Conservation (phyloP, 2,329 filamentous ascomycete species). For the Thelonectria discophora region DNA sequence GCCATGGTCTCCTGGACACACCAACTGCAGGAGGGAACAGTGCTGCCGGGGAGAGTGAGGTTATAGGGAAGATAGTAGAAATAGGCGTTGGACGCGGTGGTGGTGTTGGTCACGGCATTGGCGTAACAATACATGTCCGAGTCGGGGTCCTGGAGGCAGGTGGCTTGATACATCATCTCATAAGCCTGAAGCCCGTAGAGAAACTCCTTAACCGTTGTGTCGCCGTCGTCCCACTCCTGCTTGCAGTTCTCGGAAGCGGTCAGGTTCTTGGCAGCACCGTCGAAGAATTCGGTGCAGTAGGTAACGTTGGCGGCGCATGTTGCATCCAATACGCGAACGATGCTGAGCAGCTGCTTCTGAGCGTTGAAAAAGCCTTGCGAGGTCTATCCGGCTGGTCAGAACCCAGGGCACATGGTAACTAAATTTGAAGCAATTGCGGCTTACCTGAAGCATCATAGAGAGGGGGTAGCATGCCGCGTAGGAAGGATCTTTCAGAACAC, state of each 20-base stretch:
- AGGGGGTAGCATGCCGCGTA: conserved; percentile 83
- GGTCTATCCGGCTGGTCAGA: conserved; percentile 61
- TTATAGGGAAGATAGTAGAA: conserved; percentile 90
- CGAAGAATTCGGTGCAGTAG: conserved; percentile 73
- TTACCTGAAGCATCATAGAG: conserved; percentile 82
- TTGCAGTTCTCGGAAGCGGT: conserved; percentile 72
- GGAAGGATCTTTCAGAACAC: conserved; percentile 70
- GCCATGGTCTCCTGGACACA: conserved; percentile 86
- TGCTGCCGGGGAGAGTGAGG: conserved; percentile 69
- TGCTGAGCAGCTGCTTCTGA: conserved; percentile 73
- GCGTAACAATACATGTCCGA: conserved; percentile 82
- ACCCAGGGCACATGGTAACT: background rate
- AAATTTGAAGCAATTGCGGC: conserved; percentile 34
- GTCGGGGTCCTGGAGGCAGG: conserved; percentile 75
- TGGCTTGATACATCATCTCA: conserved; percentile 78
- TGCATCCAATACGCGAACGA: conserved; percentile 80
- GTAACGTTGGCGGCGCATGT: conserved; percentile 75
- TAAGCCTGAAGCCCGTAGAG: conserved; percentile 82
- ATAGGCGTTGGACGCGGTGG: conserved; percentile 76
- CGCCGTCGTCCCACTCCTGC: conserved; percentile 71
- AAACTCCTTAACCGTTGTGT: conserved; percentile 76
- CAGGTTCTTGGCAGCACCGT: conserved; percentile 71
- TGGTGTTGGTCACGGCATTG: conserved; percentile 80
- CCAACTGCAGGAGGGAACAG: conserved; percentile 76
- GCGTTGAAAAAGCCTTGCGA: conserved; percentile 87